These are phyloP conservation scores for Eucalyptus dawsonii DNA, from an alignment of 345 rosid genomes.

Conservation along the genomic window DNA sequence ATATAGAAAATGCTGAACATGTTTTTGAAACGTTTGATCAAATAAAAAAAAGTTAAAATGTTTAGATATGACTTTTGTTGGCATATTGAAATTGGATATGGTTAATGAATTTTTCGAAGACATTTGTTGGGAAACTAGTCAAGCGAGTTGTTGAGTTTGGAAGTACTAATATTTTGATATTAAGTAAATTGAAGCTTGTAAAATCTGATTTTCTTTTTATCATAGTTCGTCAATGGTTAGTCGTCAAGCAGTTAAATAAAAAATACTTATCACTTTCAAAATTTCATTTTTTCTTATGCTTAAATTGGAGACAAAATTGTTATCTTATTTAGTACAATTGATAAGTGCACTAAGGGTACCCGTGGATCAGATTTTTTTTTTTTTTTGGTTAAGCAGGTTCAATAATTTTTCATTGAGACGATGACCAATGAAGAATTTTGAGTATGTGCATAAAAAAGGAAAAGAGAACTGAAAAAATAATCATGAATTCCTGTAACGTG, in stretches of 20 bases:
- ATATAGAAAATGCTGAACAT: not conserved
- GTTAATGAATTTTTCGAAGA: not conserved
- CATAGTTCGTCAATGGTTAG: accelerated
- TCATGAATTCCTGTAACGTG: not conserved
- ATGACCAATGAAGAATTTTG: not conserved
- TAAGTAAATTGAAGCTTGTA: not conserved
- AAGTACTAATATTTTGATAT: too few relatives aligned
- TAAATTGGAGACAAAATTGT: not conserved
- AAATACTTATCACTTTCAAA: not conserved
- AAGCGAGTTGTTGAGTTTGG: not conserved
- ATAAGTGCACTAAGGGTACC: not conserved
- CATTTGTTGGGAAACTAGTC: too few relatives aligned
- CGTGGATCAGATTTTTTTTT: not conserved
- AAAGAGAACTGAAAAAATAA: not conserved
- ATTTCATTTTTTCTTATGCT: not conserved
- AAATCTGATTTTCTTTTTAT: not conserved
- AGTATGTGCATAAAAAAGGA: not conserved
- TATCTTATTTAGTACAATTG: not conserved
- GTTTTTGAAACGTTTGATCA: not conserved
- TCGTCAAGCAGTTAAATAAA: not conserved
- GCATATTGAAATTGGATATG: not conserved
- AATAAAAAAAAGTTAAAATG: too few relatives aligned
- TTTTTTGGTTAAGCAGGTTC: not conserved
- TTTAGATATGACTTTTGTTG: not conserved
- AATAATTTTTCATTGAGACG: not conserved